Base-by-base conservation (phyloP, 345 rosid genomes). In the Pseudoturritis turrita region DNA sequence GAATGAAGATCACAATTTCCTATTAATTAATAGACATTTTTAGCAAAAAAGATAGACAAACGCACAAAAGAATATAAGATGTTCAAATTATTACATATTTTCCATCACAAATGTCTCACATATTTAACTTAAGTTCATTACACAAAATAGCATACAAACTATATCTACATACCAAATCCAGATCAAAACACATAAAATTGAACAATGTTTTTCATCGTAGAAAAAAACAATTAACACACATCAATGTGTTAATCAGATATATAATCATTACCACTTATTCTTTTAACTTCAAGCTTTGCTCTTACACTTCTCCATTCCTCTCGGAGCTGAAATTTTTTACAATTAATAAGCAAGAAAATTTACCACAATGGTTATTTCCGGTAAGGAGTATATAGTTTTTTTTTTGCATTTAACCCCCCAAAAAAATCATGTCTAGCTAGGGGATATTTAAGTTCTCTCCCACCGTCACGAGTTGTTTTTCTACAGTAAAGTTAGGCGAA, bases 221-320 rank as follows among this genome's bases (percentile, higher is more conserved):
- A 75, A 58, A 71, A 57, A 72, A 11, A 31, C 49, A 65, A 68
- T 47, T 68, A 83, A 76, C 79, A 78, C 80, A 4, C 43, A 77
- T 64, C 29, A 61, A 14, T 57, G 77, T 61, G 77, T 55, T 77
- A 61, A 78, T 70, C 35, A 74, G 69, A 62, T 47, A 62, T 63
- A 49, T 44, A 46, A 65, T 62, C 29, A 44, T 59, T 67, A 53
- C 74, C 73, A 26, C 53, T 53, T 47, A 28, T 6, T 18, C 35
- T 41, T 13, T 28, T 3, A 21, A 37, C 46, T 67, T 84, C 69
- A 87, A 81, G 80, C 83, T 69, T 82, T 83, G 73, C 77, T 85
- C 86, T 87, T 88, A 87, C 89, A 78, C 73, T 90, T 90, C 82
- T 84, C 91, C 91, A 83, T 81, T 71, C 93, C 93, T 72, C 91